Evolutionary conservation across 2,329 filamentous ascomycete species (phyloP).

Genomic region (Chaetomium sp.): DNA sequence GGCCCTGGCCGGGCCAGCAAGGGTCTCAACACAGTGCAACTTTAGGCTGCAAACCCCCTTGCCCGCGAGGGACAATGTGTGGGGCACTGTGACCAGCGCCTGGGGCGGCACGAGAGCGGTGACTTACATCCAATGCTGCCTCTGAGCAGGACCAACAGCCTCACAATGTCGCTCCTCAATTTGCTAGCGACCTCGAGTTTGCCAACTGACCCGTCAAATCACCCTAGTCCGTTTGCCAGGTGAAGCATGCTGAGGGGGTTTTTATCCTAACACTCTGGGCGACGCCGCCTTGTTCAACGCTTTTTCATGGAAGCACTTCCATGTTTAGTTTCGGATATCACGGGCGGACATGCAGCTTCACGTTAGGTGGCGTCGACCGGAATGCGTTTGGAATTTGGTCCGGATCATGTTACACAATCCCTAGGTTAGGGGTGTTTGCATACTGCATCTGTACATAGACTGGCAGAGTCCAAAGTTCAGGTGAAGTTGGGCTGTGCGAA

Average conservation of each 20-base stretch:
- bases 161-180: not conserved
- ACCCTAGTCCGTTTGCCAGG: not conserved
- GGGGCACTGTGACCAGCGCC: slow-evolving; percentile 5
- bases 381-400: not conserved
- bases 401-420: not conserved
- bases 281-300: not conserved
- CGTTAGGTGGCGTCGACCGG: not conserved
- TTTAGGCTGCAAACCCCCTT: slow-evolving; percentile 11
- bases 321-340: not conserved
- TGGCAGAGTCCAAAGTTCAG: not conserved
- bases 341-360: not conserved
- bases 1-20: slow-evolving; percentile 5
- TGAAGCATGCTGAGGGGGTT: not conserved
- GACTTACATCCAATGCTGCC: not conserved
- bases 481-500: not conserved
- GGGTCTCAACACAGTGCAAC: slow-evolving; percentile 1
- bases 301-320: not conserved
- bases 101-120: not conserved
- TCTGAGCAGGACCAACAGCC: not conserved
- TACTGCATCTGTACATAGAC: not conserved
- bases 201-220: slow-evolving; percentile 1
- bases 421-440: not conserved
- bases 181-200: not conserved
- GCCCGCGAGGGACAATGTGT: not conserved
- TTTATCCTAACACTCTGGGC: not conserved